Evolutionary conservation across 768 basidiomycete species (phyloP), one percentile per base, ranked within the genome.

Genomic region (Boletus rubescentipes): DNA sequence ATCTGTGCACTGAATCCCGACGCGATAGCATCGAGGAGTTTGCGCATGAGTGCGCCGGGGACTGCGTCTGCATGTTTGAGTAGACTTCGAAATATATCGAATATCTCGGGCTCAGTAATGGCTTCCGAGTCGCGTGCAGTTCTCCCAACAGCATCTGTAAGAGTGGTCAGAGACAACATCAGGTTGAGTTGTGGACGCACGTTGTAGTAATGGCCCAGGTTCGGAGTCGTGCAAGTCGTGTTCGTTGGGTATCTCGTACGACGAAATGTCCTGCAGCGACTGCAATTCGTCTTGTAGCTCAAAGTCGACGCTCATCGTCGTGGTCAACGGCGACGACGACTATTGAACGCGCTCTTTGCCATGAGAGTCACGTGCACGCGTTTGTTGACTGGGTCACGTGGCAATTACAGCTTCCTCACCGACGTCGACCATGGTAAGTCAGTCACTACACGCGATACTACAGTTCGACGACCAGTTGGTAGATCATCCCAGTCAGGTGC

Each of bases 401-500:
- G 16, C 3, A 26, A 2, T 16, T 5, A 18, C n/a, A 35, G 26
- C 4, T 5, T 49, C 18, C 23, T n/a, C 40, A 44, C 36, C 12
- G 32, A 36, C 50, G 14, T 32, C 53, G 48, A 61, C 57, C 49
- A 70, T 72, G 68, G 70, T 61, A 36, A 54, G 70, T 36, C 26
- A 8, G 10, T 26, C 9, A 12, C 14, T 5, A 21, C 18, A 9
- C n/a, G 9, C 4, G 4, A n/a, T 14, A 7, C 21, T 39, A 15
- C 39, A 14, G 32, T 16, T 20, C 9, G 26, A 32, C 15, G n/a
- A 45, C 39, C 2, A 37, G 11, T 37, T 12, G 14, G 3, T 63
- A 96, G 95, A 98, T 98, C 57, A 96, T 97, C 59, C 94, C 95
- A 42, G 91, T 98, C 9, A 85, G 95, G 39, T 96, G 94, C 61